phyloP scores from a whole-genome alignment of 1,284 basidiomycete species.

The Irpex sp. region DNA sequence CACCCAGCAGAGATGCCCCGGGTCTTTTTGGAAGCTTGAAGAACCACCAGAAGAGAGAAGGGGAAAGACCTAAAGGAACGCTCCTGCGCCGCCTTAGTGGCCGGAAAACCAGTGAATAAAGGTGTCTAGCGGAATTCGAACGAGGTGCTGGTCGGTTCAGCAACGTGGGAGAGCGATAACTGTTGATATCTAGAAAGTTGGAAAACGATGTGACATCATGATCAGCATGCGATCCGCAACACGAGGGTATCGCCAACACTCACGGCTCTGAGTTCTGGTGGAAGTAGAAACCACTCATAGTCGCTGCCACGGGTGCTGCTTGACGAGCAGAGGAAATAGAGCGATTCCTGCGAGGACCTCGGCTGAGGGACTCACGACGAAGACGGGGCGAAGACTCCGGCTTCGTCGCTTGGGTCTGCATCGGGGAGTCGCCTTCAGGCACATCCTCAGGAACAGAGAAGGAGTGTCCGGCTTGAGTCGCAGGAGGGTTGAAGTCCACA shows the following conservation, averaged over 20 bases:
- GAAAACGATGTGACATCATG: slow-evolving; percentile 3
- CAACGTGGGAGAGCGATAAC: slow-evolving; percentile 37
- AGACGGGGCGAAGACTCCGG: slow-evolving; percentile 22
- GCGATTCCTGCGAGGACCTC: slow-evolving; percentile 22
- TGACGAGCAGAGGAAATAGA: slow-evolving; percentile 21
- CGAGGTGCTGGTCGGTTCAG: slow-evolving; percentile 33
- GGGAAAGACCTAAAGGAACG: background rate
- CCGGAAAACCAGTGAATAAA: slow-evolving; percentile 3
- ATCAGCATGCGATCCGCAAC: background rate
- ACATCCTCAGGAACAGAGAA: slow-evolving; percentile 14
- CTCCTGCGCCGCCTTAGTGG: slow-evolving; percentile 5
- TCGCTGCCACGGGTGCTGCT: slow-evolving; percentile 40
- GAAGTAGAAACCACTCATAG: slow-evolving; percentile 91
- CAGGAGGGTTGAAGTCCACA: slow-evolving; percentile 39
- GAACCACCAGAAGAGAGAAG: background rate
- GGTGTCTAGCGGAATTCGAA: slow-evolving; percentile 39
- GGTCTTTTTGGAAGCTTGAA: slow-evolving; percentile 4
- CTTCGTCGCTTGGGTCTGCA: slow-evolving; percentile 7
- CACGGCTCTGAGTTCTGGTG: slow-evolving; percentile 46
- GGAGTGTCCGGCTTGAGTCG: slow-evolving; percentile 4
- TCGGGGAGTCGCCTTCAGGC: slow-evolving; percentile 2
- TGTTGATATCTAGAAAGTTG: slow-evolving; percentile 37
- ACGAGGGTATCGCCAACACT: slow-evolving; percentile 9
- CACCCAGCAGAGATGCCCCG: slow-evolving; percentile 1
- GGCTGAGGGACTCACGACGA: slow-evolving; percentile 24